Percentiles rank a stretch among this genome's conserved stretches.
phyloP scores from a whole-genome alignment of 2,329 filamentous ascomycete genomes.

The Arthrinium phaeospermum region DNA sequence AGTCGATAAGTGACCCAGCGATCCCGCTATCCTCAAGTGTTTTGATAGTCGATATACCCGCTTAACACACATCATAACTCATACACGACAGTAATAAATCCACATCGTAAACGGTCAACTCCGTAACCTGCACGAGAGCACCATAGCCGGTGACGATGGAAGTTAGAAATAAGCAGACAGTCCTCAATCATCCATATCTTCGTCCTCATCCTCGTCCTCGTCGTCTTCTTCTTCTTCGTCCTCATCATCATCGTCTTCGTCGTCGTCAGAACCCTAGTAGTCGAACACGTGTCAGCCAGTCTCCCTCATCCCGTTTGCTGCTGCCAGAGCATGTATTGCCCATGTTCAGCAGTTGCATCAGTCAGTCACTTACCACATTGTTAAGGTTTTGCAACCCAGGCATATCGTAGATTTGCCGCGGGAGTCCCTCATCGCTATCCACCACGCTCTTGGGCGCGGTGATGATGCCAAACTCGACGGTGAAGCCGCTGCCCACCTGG shows the following conservation, averaged over 20 bases:
- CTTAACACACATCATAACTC: too few relatives aligned
- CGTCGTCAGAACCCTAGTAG: background rate
- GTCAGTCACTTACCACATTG: background rate
- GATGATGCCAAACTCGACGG: slow-evolving; percentile 53
- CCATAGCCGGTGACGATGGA: too few relatives aligned
- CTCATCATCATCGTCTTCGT: background rate
- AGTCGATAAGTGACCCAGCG: too few relatives aligned
- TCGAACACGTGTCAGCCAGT: background rate
- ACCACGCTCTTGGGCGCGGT: slow-evolving; percentile 45
- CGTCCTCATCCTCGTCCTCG: background rate
- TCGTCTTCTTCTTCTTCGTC: background rate
- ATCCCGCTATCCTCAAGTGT: too few relatives aligned
- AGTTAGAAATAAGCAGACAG: too few relatives aligned
- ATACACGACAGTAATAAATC: too few relatives aligned
- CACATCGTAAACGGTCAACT: background rate
- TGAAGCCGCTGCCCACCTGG: slow-evolving; percentile 32
- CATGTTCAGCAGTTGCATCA: background rate
- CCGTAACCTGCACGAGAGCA: background rate
- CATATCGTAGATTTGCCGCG: slow-evolving; percentile 47
- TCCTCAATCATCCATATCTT: background rate
- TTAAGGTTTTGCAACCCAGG: slow-evolving; percentile 38
- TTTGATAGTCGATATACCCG: too few relatives aligned
- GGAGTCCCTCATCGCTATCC: slow-evolving; percentile 38
- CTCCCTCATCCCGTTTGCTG: background rate
- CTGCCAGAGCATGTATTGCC: background rate